These are phyloP conservation scores for Cardamine resedifolia DNA, from an alignment of 345 rosid species.

Conservation along the genomic window DNA sequence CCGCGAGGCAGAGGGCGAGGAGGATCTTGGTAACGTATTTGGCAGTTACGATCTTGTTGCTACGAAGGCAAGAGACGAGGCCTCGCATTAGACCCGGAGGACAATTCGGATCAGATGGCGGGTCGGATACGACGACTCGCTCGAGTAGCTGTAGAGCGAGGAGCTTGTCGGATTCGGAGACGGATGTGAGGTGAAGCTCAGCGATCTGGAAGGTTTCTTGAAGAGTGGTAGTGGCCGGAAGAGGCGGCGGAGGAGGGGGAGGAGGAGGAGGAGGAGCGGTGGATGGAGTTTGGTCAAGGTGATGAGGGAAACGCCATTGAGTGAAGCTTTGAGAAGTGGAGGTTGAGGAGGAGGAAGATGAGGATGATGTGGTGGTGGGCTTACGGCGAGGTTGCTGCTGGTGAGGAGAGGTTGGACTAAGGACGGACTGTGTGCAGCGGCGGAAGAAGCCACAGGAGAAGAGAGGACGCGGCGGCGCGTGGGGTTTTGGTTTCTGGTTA, in stretches of 20 bases:
- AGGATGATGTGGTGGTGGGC: slow-evolving; percentile 41
- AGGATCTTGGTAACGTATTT: slow-evolving; percentile 74
- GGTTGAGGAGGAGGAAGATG: slow-evolving; percentile 76
- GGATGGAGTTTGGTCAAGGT: slow-evolving; percentile 39
- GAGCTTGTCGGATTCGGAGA: slow-evolving; percentile 59
- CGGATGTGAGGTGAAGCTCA: slow-evolving; percentile 60
- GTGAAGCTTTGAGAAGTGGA: slow-evolving; percentile 90
- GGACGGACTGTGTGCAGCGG: slow-evolving; percentile 63
- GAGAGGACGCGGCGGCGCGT: slow-evolving; percentile 67
- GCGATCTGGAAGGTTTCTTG: slow-evolving; percentile 70
- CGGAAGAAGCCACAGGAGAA: slow-evolving; percentile 86
- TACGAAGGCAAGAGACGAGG: slow-evolving; percentile 52
- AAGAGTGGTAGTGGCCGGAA: slow-evolving; percentile 45
- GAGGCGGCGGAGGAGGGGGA: slow-evolving; percentile 40
- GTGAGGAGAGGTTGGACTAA: slow-evolving; percentile 39
- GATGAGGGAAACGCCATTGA: slow-evolving; percentile 79
- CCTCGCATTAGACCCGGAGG: slow-evolving; percentile 69
- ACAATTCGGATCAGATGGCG: slow-evolving; percentile 68
- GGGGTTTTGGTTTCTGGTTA: slow-evolving; percentile 58
- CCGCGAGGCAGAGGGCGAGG: slow-evolving; percentile 73
- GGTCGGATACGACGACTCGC: slow-evolving; percentile 70
- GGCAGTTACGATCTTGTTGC: slow-evolving; percentile 44
- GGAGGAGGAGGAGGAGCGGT: slow-evolving; percentile 44
- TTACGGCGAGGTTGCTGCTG: slow-evolving; percentile 28
- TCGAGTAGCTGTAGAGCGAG: slow-evolving; percentile 71